Conservation (phyloP, 176 grass and related monocot genomes). For the Panicum miliaceum region DNA sequence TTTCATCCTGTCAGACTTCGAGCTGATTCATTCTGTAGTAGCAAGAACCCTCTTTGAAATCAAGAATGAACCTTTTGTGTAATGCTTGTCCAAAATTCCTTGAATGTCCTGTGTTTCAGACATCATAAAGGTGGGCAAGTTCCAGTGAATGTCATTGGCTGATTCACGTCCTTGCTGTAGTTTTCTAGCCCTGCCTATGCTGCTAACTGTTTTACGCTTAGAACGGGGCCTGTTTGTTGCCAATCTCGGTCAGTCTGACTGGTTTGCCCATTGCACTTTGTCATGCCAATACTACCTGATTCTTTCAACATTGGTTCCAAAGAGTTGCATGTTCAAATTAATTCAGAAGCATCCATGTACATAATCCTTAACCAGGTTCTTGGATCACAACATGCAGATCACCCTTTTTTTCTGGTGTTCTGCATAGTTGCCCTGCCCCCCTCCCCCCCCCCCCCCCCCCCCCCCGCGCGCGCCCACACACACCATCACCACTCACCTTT, state of each 20-base stretch:
- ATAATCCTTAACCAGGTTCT: constrained; percentile 34
- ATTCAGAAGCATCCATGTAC: not conserved
- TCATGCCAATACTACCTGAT: not conserved
- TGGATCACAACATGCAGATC: constrained; percentile 29
- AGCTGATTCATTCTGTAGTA: constrained; percentile 7
- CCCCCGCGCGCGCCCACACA: too few species aligned
- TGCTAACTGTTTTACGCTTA: not conserved
- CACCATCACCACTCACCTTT: too few species aligned
- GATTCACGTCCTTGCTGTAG: constrained; percentile 4
- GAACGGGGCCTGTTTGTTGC: not conserved
- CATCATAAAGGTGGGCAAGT: not conserved
- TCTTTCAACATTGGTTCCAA: not conserved
- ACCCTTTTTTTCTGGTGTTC: constrained; percentile 9
- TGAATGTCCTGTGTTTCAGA: not conserved
- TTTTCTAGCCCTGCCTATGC: not conserved
- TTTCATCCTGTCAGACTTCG: not conserved
- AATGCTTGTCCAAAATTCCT: not conserved
- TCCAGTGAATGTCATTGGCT: not conserved
- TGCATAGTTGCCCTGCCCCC: not conserved
- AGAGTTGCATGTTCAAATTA: not conserved
- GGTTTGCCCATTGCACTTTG: constrained; percentile 21
- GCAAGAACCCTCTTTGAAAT: not conserved
- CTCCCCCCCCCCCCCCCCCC: too few species aligned
- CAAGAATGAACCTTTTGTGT: not conserved
- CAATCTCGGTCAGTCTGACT: constrained; percentile 36